Base-by-base conservation (phyloP, 257 asterid species). In the Nicotiana obtusifolia region DNA sequence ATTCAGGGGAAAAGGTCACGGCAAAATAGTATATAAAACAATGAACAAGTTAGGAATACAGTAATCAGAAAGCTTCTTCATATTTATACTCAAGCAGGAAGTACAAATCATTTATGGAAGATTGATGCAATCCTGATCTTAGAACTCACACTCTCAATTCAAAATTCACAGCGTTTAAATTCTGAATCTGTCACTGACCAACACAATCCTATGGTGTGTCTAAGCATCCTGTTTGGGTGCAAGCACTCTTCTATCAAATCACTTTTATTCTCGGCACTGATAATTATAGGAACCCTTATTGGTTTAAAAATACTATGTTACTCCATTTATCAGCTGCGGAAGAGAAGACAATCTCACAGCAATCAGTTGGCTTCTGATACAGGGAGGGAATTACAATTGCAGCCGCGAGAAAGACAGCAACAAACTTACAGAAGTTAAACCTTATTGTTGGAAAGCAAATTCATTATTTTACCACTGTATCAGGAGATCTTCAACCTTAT, bases 211-310 rank as follows among this genome's bases (percentile, higher is more conserved):
- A 91, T 89, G 95, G 90, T 83, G 30, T 89, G 93, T 80, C 69
- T 91, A 2, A 90, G 95, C 64, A 17, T 89, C 78, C 37, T 88
- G 78, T 87, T 91, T 35, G 88, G 91, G 35, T 91, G 95, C 91
- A 83, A 53, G 73, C 90, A 88, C 83, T 65, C 85, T 75, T 85
- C 93, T 4, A 81, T 75, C 0, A 11, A 84, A 69, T 87, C 95
- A 1, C 81, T 85, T 49, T 33, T 83, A 8, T 66, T 91, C 71
- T 85, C 93, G 10, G 90, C 85, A 69, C 82, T 91, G 64, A 73
- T 87, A 71, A 57, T 90, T 84, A 59, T 91, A 30, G 90, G 77
- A 14, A 67, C 89, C 20, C 76, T 91, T 19, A 80, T 86, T 22
- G 83, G 84, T 52, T 84, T 90, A 13, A 88, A 88, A 14, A 65